Evolutionary conservation across 805 yeast genomes (phyloP).

Genomic region (Scheffersomyces stipitis): DNA sequence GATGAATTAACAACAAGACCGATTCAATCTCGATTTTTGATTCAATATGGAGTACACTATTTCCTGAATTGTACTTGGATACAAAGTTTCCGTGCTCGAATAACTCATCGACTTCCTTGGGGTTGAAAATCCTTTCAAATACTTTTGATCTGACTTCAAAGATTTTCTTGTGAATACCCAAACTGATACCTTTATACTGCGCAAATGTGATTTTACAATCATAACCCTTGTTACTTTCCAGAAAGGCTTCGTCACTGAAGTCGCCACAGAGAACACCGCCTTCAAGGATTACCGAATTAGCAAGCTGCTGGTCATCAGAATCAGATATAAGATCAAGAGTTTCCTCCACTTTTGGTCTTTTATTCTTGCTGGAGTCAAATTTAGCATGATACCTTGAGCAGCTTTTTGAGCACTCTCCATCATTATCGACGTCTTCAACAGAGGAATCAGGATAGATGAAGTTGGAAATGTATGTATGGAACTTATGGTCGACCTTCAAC

Average conservation of each 20-base stretch:
- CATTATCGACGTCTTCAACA: neutral
- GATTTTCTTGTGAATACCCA: slow-evolving; percentile 39
- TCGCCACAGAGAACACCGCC: neutral
- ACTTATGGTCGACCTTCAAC: slow-evolving; percentile 27
- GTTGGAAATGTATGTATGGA: slow-evolving; percentile 27
- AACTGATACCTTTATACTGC: slow-evolving; percentile 15
- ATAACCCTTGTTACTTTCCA: slow-evolving; percentile 24
- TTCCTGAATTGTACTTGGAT: slow-evolving; percentile 20
- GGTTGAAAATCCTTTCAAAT: slow-evolving; percentile 21
- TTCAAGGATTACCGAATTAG: neutral
- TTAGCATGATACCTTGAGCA: no score
- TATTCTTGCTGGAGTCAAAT: neutral
- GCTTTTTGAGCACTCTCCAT: no score
- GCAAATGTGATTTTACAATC: slow-evolving; percentile 34
- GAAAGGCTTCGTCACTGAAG: neutral
- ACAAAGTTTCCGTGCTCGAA: slow-evolving; percentile 23
- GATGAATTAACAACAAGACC: slow-evolving; percentile 41
- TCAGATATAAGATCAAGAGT: slow-evolving; percentile 1
- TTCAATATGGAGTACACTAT: slow-evolving; percentile 17
- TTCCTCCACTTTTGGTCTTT: slow-evolving; percentile 1
- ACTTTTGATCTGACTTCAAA: slow-evolving; percentile 30
- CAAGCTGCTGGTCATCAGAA: neutral
- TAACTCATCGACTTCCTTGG: slow-evolving; percentile 12
- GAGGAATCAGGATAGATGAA: slow-evolving; percentile 22
- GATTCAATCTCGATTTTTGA: slow-evolving; percentile 33